phyloP scores from a whole-genome alignment of 2,329 filamentous ascomycete genomes.

The Aciculosporium take region DNA sequence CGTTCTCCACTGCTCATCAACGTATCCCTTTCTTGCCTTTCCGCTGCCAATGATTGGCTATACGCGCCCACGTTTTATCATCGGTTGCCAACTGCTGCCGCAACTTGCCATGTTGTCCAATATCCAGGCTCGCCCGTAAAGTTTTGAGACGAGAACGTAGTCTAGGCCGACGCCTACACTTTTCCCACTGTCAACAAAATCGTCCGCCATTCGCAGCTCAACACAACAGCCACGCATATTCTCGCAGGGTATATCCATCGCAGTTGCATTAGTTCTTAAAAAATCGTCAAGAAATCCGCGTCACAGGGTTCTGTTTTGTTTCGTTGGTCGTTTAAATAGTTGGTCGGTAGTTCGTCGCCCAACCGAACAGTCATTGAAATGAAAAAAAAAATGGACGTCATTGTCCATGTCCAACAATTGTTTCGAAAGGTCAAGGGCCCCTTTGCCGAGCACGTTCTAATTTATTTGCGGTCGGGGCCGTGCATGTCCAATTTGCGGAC shows the following conservation, averaged over 20 bases:
- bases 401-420: slow-evolving; percentile 8
- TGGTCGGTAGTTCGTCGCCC: slow-evolving; percentile 18
- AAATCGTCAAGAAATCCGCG: slow-evolving; percentile 21
- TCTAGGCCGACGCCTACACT: background rate
- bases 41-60: slow-evolving; percentile 15
- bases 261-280: slow-evolving; percentile 22
- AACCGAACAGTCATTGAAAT: slow-evolving; percentile 17
- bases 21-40: slow-evolving; percentile 12
- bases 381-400: slow-evolving; percentile 16
- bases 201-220: slow-evolving; percentile 15
- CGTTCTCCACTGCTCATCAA: slow-evolving; percentile 15
- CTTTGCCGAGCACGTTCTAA: background rate
- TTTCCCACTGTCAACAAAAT: background rate
- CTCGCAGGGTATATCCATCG: slow-evolving; percentile 29
- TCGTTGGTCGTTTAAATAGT: slow-evolving; percentile 17
- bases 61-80: slow-evolving; percentile 3
- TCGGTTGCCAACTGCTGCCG: slow-evolving; percentile 5
- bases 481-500: background rate
- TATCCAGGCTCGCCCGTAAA: background rate
- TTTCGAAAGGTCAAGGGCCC: background rate
- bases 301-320: slow-evolving; percentile 20
- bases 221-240: slow-evolving; percentile 21
- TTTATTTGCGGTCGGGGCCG: background rate
- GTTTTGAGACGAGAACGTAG: background rate
- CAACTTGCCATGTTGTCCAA: background rate